These are phyloP conservation scores for Turritis glabra DNA, from an alignment of 345 rosid genomes.

Conservation along the genomic window DNA sequence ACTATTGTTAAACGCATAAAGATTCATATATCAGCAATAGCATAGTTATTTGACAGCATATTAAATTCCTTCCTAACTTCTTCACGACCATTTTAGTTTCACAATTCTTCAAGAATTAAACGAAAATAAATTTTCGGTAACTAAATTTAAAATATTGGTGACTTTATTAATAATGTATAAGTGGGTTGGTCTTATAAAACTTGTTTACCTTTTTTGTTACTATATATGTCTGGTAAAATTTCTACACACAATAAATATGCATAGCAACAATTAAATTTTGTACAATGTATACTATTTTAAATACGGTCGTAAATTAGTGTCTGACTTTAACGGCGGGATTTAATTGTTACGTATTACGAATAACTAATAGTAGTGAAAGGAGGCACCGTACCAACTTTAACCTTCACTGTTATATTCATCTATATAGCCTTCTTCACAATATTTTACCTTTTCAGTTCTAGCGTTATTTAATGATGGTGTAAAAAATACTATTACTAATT, in stretches of 20 bases:
- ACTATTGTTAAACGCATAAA: no score
- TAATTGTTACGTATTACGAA: conserved; percentile 18
- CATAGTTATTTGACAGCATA: conserved; percentile 5
- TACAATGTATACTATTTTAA: not conserved
- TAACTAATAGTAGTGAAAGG: conserved; percentile 14
- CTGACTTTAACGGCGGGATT: conserved; percentile 37
- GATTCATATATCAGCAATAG: not conserved
- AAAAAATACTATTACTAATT: not conserved
- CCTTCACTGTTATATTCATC: conserved; percentile 32
- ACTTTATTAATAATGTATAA: conserved; percentile 16
- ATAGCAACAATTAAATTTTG: not conserved
- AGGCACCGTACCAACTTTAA: conserved; percentile 21
- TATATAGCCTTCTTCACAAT: conserved; percentile 14
- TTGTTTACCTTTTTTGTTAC: conserved; percentile 12
- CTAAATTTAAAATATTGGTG: not conserved
- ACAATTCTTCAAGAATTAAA: not conserved
- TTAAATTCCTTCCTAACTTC: not conserved
- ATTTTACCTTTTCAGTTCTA: conserved; percentile 2
- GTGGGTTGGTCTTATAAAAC: conserved; percentile 26
- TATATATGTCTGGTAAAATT: conserved; percentile 33
- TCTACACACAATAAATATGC: conserved; percentile 28
- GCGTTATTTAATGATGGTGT: conserved; percentile 12
- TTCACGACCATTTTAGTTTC: no score
- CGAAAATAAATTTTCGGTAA: not conserved
- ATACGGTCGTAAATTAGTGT: conserved; percentile 21